These are phyloP conservation scores for Globisporangium cylindrosporum DNA, from an alignment of 352 stramenopile genomes.

Conservation along the genomic window DNA sequence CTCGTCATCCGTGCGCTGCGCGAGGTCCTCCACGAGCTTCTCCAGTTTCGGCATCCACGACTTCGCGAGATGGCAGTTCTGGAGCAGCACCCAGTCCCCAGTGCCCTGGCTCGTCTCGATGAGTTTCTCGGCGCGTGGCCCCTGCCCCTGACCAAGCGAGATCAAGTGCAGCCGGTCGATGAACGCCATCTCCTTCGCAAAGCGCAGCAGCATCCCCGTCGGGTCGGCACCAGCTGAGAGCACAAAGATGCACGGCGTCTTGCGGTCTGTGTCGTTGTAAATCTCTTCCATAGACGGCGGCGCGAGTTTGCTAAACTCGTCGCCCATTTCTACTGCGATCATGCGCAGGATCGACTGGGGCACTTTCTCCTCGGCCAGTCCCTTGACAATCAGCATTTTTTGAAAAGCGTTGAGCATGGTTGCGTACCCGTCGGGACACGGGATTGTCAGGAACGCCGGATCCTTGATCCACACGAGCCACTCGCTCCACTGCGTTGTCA, in stretches of 20 bases:
- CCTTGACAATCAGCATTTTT: conserved; percentile 71
- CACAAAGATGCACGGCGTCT: conserved; percentile 94
- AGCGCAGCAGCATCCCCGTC: conserved; percentile 91
- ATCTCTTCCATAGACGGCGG: conserved; percentile 92
- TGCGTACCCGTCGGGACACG: conserved; percentile 48
- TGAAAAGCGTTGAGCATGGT: conserved; percentile 60
- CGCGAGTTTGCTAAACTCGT: conserved; percentile 77
- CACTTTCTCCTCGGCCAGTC: conserved; percentile 89
- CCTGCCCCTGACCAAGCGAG: conserved; percentile 92
- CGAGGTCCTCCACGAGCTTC: conserved; percentile 87
- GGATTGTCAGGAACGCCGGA: conserved; percentile 33
- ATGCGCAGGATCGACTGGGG: conserved; percentile 82
- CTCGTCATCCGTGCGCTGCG: conserved; percentile 43
- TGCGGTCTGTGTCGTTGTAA: conserved; percentile 89
- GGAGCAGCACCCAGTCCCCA: conserved; percentile 92
- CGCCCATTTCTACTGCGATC: conserved; percentile 85
- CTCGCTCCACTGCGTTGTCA: conserved; percentile 51
- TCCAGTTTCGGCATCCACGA: conserved; percentile 93
- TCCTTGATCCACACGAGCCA: conserved; percentile 65
- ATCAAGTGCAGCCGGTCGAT: conserved; percentile 89
- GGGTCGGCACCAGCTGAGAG: conserved; percentile 90
- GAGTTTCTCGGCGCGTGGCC: conserved; percentile 86
- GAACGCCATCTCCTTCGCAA: conserved; percentile 88
- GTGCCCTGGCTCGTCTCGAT: conserved; percentile 81
- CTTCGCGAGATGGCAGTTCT: conserved; percentile 95